A percentile compares a stretch with the other conserved stretches of the same genome.
Evolutionary conservation across 2,329 filamentous ascomycete genomes (phyloP).

Genomic region (Trichothecium sympodiale): DNA sequence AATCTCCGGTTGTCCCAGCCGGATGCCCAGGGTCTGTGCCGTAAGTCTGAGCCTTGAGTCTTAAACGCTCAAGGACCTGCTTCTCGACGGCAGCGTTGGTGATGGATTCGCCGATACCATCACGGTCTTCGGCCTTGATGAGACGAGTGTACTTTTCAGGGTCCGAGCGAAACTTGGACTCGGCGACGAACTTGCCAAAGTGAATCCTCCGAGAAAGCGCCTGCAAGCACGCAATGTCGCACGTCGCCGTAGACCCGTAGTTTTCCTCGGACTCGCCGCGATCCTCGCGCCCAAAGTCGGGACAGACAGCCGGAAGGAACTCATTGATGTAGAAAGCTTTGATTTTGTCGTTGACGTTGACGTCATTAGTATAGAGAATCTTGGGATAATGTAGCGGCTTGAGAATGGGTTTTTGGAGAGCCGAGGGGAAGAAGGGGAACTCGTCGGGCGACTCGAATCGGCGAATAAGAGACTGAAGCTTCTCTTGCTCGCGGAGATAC

Average conservation of each 20-base stretch:
- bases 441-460: constrained; percentile 95
- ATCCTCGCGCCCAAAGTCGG: constrained; percentile 65
- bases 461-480: constrained; percentile 81
- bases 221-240: constrained; percentile 83
- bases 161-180: constrained; percentile 85
- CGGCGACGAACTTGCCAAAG: constrained; percentile 97
- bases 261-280: constrained; percentile 83
- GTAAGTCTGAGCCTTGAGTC: constrained; percentile 86
- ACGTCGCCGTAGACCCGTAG: constrained; percentile 85
- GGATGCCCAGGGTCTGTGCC: constrained; percentile 72
- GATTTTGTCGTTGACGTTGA: constrained; percentile 83
- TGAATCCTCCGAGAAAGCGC: constrained; percentile 84
- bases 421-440: constrained; percentile 88
- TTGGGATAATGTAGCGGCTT: constrained; percentile 77
- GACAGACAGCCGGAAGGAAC: constrained; percentile 76
- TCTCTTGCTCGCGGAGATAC: constrained; percentile 83
- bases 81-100: constrained; percentile 82
- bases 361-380: constrained; percentile 78
- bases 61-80: constrained; percentile 78
- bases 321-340: constrained; percentile 74
- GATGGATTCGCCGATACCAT: constrained; percentile 80
- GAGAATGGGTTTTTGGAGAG: constrained; percentile 71
- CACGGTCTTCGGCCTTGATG: constrained; percentile 70
- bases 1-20: constrained; percentile 39
- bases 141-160: constrained; percentile 68